A percentile compares a stretch with the other conserved stretches of the same genome.
phyloP scores from a whole-genome alignment of 495 filamentous ascomycete species.

The Daldinia bambusicola region DNA sequence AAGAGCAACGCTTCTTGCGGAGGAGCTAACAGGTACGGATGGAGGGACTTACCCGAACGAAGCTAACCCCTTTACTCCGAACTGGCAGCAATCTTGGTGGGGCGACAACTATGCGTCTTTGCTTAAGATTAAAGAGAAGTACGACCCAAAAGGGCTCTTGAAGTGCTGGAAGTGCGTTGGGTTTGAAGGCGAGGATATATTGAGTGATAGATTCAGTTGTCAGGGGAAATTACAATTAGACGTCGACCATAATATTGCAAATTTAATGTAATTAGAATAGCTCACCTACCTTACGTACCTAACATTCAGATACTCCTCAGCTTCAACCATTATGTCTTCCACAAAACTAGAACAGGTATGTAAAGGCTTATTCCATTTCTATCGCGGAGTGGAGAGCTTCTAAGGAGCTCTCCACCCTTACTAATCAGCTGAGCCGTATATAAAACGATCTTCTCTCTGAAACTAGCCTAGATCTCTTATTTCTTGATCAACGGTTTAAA shows the following conservation, averaged over 20 bases:
- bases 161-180: constrained; percentile 61
- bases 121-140: constrained; percentile 56
- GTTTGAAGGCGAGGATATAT: constrained; percentile 50
- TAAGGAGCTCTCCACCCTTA: too few relatives aligned
- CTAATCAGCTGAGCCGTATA: too few relatives aligned
- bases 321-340: not conserved
- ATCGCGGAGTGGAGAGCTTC: too few relatives aligned
- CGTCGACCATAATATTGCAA: not conserved
- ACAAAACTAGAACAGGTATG: not conserved
- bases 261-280: not conserved
- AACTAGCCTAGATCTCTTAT: too few relatives aligned
- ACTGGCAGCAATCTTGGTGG: constrained; percentile 61
- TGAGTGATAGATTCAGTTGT: not conserved
- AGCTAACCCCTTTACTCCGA: constrained; percentile 56
- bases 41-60: constrained; percentile 63
- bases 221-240: not conserved
- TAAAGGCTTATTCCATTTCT: too few relatives aligned
- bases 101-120: constrained; percentile 58
- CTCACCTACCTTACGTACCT: too few relatives aligned
- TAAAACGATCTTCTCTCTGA: too few relatives aligned
- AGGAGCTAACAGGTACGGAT: constrained; percentile 55
- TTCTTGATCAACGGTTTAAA: too few relatives aligned
- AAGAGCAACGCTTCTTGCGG: constrained; percentile 54
- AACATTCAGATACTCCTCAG: not conserved
- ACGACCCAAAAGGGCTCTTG: constrained; percentile 59